These are phyloP conservation scores for Xerocomellus amylosporus DNA, from an alignment of 768 basidiomycete genomes.

Conservation along the genomic window DNA sequence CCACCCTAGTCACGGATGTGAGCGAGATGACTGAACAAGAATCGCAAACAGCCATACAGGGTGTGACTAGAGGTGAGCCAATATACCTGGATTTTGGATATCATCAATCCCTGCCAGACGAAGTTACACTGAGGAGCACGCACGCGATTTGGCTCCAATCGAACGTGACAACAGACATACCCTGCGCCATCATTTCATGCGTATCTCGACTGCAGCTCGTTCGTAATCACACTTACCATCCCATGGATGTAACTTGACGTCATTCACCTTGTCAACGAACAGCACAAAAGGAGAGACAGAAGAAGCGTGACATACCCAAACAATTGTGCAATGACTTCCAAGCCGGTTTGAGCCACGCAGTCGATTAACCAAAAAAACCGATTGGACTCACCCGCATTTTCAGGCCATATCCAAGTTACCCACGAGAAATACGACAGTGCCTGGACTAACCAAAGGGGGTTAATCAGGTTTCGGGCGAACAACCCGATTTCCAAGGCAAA, in stretches of 20 bases:
- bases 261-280: slow-evolving; percentile 1
- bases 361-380: slow-evolving; percentile 12
- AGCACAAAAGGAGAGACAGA: not conserved
- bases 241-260: slow-evolving; percentile 38
- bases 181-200: slow-evolving; percentile 22
- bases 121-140: slow-evolving; percentile 11
- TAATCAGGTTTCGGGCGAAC: not conserved
- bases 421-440: slow-evolving; percentile 58
- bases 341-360: slow-evolving; percentile 9
- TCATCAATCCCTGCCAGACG: not conserved
- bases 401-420: slow-evolving; percentile 54
- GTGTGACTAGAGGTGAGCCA: slow-evolving; percentile 62
- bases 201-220: not conserved
- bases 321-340: slow-evolving; percentile 42
- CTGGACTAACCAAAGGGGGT: slow-evolving; percentile 34
- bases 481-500: not conserved
- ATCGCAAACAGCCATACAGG: slow-evolving; percentile 37
- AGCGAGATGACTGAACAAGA: not conserved
- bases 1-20: slow-evolving; percentile 49
- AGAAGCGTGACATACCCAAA: slow-evolving; percentile 39
- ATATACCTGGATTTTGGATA: slow-evolving; percentile 18
- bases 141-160: slow-evolving; percentile 71
- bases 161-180: slow-evolving; percentile 75
- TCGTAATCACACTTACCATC: slow-evolving; percentile 34
- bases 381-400: slow-evolving; percentile 42